phyloP scores from a whole-genome alignment of 345 rosid genomes.

The Eucalyptus sp. region DNA sequence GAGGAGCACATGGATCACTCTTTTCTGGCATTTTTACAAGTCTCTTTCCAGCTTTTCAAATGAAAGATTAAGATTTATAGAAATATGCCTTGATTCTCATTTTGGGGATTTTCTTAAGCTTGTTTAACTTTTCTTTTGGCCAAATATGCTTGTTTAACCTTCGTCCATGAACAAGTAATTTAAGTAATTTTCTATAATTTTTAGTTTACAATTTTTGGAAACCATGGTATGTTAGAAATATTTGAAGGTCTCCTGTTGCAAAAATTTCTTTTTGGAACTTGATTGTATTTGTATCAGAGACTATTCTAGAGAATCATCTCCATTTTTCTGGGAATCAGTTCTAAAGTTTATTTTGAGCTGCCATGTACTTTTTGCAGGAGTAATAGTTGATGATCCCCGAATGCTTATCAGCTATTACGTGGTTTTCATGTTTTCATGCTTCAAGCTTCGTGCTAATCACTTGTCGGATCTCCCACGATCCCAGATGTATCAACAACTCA shows the following conservation, averaged over 20 bases:
- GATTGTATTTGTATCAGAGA: background rate
- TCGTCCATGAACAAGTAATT: background rate
- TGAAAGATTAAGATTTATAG: background rate
- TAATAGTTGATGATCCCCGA: conserved; percentile 20
- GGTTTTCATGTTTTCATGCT: conserved; percentile 29
- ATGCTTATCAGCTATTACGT: conserved; percentile 30
- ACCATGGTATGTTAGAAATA: background rate
- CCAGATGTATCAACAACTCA: conserved; percentile 11
- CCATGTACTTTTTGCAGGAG: conserved; percentile 8
- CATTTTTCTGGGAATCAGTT: background rate
- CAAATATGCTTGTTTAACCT: background rate
- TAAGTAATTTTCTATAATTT: background rate
- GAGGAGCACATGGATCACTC: background rate
- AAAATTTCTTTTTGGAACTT: background rate
- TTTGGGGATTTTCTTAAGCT: background rate
- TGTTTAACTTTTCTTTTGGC: background rate
- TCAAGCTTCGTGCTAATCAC: conserved; percentile 26
- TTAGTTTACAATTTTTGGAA: background rate
- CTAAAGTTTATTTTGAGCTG: background rate
- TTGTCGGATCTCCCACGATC: conserved; percentile 17
- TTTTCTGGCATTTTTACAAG: background rate
- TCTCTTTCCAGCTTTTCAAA: background rate
- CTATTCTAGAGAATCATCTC: background rate
- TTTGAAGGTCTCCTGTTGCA: background rate
- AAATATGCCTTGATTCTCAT: background rate